Evolutionary conservation across 2,329 filamentous ascomycete species (phyloP).

Genomic region (Cladophialophora carrionii): DNA sequence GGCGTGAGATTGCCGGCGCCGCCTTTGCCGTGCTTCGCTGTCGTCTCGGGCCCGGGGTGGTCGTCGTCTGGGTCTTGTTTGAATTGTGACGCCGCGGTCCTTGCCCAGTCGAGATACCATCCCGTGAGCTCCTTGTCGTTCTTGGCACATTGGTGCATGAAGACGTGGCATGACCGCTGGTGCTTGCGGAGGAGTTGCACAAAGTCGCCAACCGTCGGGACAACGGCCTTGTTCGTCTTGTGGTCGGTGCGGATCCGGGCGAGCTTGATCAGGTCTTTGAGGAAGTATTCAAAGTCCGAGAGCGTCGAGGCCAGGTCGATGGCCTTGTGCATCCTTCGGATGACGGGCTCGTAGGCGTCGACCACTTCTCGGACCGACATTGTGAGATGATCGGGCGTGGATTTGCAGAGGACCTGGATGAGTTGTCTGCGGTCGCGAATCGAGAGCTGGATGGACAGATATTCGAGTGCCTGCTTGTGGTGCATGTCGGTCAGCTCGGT

Average conservation of each 20-base stretch:
- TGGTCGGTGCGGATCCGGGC: constrained; percentile 45
- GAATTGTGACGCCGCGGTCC: constrained; percentile 63
- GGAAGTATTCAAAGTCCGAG: constrained; percentile 67
- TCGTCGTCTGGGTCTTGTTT: constrained; percentile 33
- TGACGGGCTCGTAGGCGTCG: constrained; percentile 72
- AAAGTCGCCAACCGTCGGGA: constrained; percentile 71
- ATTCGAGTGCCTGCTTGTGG: constrained; percentile 68
- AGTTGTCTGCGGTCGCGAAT: constrained; percentile 75
- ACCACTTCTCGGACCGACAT: constrained; percentile 67
- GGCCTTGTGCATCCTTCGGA: constrained; percentile 70
- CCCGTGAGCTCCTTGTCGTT: constrained; percentile 68
- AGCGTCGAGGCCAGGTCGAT: constrained; percentile 73
- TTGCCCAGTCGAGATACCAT: constrained; percentile 65
- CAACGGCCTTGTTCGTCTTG: constrained; percentile 40
- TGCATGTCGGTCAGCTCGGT: constrained; percentile 60
- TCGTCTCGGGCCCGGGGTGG: constrained; percentile 30
- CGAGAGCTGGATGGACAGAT: constrained; percentile 70
- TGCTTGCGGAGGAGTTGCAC: constrained; percentile 69
- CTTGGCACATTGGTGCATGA: constrained; percentile 69
- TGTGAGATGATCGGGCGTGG: constrained; percentile 73
- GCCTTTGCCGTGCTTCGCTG: constrained; percentile 36
- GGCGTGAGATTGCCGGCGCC: constrained; percentile 50
- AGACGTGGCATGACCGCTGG: constrained; percentile 66
- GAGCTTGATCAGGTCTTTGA: constrained; percentile 70
- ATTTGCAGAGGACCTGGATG: constrained; percentile 66